A percentile compares a stretch with the other conserved stretches of the same genome.
These are phyloP conservation scores for Schizothecium vesticola DNA, from an alignment of 495 filamentous ascomycete genomes.

Conservation along the genomic window DNA sequence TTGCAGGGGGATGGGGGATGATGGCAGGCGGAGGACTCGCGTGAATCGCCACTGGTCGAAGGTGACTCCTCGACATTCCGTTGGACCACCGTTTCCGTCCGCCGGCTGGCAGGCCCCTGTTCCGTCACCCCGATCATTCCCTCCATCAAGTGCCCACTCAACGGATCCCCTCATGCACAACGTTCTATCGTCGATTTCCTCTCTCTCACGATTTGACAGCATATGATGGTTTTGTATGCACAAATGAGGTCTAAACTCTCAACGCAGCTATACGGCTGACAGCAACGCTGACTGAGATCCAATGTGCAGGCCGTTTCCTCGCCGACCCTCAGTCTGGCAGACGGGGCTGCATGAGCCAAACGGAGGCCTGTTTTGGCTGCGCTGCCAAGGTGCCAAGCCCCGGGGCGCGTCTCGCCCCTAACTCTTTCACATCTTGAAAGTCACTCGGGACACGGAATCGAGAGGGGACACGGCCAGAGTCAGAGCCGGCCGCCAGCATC, in stretches of 20 bases:
- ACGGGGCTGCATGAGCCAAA: background rate
- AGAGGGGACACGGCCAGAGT: background rate
- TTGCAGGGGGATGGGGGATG: constrained; percentile 6
- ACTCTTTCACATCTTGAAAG: background rate
- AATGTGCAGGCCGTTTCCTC: background rate
- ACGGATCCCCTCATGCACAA: background rate
- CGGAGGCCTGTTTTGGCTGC: background rate
- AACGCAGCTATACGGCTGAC: background rate
- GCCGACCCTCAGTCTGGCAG: background rate
- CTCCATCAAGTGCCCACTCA: background rate
- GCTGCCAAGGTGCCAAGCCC: constrained; percentile 1
- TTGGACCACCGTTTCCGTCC: background rate
- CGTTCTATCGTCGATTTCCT: background rate
- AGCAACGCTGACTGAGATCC: constrained; percentile 7
- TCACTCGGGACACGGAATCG: background rate
- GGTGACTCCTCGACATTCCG: background rate
- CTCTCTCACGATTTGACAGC: background rate
- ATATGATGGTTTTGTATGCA: background rate
- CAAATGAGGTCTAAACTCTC: background rate
- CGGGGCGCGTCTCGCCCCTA: constrained; percentile 7
- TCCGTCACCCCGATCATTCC: background rate
- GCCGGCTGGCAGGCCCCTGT: background rate
- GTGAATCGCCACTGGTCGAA: constrained; percentile 7
- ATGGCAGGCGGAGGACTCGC: background rate
- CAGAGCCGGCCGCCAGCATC: no score